Evolutionary conservation across 2,329 filamentous ascomycete species (phyloP).

Genomic region (Arachnopeziza araneosa): DNA sequence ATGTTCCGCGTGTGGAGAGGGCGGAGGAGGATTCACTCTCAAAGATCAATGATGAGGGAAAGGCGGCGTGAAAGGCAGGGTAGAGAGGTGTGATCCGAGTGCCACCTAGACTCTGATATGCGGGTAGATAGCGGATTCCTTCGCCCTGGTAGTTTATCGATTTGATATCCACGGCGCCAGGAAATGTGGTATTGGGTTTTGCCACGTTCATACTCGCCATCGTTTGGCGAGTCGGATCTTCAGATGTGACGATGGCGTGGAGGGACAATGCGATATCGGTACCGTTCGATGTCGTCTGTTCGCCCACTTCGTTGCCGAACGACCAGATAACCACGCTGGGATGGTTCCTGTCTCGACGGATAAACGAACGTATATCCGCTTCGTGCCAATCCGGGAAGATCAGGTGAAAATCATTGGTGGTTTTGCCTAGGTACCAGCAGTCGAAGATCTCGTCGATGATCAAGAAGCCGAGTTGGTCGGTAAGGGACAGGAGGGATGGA

Average conservation of each 20-base stretch:
- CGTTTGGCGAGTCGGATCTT: constrained; percentile 42
- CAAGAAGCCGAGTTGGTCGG: constrained; percentile 44
- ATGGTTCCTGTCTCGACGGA: constrained; percentile 51
- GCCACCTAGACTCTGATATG: constrained; percentile 18
- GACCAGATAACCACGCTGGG: constrained; percentile 48
- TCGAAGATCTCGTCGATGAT: constrained; percentile 52
- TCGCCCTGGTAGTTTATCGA: constrained; percentile 52
- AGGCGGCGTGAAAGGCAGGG: constrained; percentile 38
- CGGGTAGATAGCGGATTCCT: constrained; percentile 33
- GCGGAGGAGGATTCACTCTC: constrained; percentile 39
- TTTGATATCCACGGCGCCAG: constrained; percentile 41
- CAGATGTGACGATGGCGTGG: constrained; percentile 16
- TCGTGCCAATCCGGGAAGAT: constrained; percentile 50
- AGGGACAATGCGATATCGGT: not conserved
- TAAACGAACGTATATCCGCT: constrained; percentile 43
- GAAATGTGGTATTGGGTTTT: constrained; percentile 34
- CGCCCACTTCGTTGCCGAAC: constrained; percentile 48
- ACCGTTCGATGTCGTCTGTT: constrained; percentile 32
- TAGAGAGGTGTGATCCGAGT: constrained; percentile 24
- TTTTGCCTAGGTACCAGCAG: constrained; percentile 43
- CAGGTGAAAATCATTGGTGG: constrained; percentile 43
- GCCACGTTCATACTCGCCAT: constrained; percentile 45
- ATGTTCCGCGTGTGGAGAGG: constrained; percentile 46
- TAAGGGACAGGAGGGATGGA: constrained; percentile 43
- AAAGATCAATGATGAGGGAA: constrained; percentile 43